Evolutionary conservation across 1,284 basidiomycete genomes (phyloP).

Genomic region (Volvariella volvacea): DNA sequence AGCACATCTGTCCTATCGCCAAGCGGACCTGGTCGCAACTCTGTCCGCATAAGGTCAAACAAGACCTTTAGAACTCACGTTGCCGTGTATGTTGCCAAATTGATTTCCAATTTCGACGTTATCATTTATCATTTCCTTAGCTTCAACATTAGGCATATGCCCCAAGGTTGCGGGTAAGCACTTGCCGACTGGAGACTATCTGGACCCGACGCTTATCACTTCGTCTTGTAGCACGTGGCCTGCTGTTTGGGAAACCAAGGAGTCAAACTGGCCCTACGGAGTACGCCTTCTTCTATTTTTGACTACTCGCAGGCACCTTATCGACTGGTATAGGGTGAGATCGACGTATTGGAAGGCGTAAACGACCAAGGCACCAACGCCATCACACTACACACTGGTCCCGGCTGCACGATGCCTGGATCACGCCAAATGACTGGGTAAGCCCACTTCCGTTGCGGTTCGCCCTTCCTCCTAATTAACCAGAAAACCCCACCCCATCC

Average conservation of each 20-base stretch:
- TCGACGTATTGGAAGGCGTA: conserved; percentile 14
- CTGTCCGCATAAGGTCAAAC: conserved; percentile 20
- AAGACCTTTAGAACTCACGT: conserved; percentile 20
- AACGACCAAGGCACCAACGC: conserved; percentile 33
- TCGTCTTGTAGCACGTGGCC: conserved; percentile 17
- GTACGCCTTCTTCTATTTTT: conserved; percentile 9
- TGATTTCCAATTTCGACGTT: neutral
- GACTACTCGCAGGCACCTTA: neutral
- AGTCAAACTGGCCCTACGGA: conserved; percentile 17
- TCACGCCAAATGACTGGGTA: conserved; percentile 15
- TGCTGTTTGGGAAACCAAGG: conserved; percentile 21
- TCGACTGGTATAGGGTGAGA: conserved; percentile 15
- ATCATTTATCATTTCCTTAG: conserved; percentile 7
- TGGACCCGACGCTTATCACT: neutral
- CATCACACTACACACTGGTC: conserved; percentile 19
- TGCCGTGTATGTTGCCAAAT: conserved; percentile 15
- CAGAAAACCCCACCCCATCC: neutral
- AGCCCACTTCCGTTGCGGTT: conserved; percentile 1
- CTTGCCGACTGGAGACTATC: neutral
- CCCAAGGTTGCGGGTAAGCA: conserved; percentile 23
- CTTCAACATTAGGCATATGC: conserved; percentile 24
- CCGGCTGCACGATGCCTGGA: conserved; percentile 21
- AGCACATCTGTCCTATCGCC: conserved; percentile 28
- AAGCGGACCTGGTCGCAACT: conserved; percentile 23
- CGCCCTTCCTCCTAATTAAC: neutral